A percentile compares a stretch with the other conserved stretches of the same genome.
Conservation (phyloP, 805 yeast species). For the Teunomyces funiuensis region DNA sequence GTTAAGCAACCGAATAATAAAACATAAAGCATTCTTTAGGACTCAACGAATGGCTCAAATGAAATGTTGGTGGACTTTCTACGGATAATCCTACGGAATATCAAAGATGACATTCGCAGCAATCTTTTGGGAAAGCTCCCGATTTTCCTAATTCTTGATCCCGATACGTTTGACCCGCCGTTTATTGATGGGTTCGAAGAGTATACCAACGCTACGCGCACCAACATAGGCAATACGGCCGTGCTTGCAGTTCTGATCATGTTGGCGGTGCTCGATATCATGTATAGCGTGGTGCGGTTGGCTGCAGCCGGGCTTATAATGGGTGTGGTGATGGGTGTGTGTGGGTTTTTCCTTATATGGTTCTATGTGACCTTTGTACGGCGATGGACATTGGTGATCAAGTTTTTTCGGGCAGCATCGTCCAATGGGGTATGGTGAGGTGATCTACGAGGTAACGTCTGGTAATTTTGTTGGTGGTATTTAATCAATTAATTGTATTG, state of each 20-base stretch:
- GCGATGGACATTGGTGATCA: conserved; percentile 14
- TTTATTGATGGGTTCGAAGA: conserved; percentile 19
- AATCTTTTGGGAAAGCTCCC: not conserved
- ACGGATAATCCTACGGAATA: conserved; percentile 4
- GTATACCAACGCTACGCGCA: not conserved
- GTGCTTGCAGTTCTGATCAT: not conserved
- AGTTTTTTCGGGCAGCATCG: not conserved
- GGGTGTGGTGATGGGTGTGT: conserved; percentile 13
- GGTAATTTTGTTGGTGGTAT: too few relatives aligned
- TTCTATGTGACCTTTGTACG: conserved; percentile 13
- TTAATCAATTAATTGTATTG: too few relatives aligned
- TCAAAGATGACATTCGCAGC: conserved; percentile 5
- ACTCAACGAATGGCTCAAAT: too few relatives aligned
- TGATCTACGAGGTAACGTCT: too few relatives aligned
- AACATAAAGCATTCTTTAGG: too few relatives aligned
- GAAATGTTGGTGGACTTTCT: not conserved
- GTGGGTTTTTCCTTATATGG: conserved; percentile 14
- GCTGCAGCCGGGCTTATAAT: conserved; percentile 13
- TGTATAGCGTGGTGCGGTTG: conserved; percentile 17
- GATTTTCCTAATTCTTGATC: conserved; percentile 16
- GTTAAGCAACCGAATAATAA: too few relatives aligned
- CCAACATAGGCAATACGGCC: not conserved
- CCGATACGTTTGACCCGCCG: conserved; percentile 28
- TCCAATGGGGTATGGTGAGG: conserved; percentile 1
- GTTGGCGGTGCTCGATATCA: conserved; percentile 17